A percentile compares a stretch with the other conserved stretches of the same genome.
These are phyloP conservation scores for Trypanosoma caninum DNA, from an alignment of 208 protist genomes.

Conservation along the genomic window DNA sequence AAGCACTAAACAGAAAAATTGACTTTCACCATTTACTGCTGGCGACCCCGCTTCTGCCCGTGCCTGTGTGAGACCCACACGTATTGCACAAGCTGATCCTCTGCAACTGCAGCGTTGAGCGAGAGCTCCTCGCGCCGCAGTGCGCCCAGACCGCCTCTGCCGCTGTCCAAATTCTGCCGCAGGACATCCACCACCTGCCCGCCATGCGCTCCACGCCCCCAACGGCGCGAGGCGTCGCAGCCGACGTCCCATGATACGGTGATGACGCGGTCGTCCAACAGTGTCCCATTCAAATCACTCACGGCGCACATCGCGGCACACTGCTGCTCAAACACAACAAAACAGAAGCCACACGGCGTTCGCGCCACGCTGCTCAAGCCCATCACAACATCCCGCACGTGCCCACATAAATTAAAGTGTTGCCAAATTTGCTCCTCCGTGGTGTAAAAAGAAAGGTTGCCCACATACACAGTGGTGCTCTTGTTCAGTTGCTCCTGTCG, in stretches of 20 bases:
- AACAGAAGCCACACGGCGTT: constrained; percentile 98
- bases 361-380: constrained; percentile 93
- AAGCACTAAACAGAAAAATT: not conserved
- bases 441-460: constrained; percentile 98
- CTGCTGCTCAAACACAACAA: constrained; percentile 95
- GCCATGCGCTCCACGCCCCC: constrained; percentile 81
- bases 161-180: constrained; percentile 88
- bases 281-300: constrained; percentile 64
- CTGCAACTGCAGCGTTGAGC: constrained; percentile 37
- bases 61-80: constrained; percentile 55
- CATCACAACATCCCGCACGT: constrained; percentile 97
- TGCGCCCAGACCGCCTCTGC: constrained; percentile 87
- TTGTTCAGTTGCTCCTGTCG: constrained; percentile 70
- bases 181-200: constrained; percentile 93
- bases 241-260: constrained; percentile 88
- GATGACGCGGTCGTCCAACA: constrained; percentile 81
- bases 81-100: constrained; percentile 58
- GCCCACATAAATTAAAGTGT: constrained; percentile 93
- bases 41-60: constrained; percentile 6
- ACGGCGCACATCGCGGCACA: constrained; percentile 91
- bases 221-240: constrained; percentile 67
- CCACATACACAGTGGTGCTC: constrained; percentile 96
- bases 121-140: constrained; percentile 69
- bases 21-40: not conserved
- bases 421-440: constrained; percentile 95